Base-by-base conservation (phyloP, 1,284 basidiomycete species). In the Heterobasidion annosum region DNA sequence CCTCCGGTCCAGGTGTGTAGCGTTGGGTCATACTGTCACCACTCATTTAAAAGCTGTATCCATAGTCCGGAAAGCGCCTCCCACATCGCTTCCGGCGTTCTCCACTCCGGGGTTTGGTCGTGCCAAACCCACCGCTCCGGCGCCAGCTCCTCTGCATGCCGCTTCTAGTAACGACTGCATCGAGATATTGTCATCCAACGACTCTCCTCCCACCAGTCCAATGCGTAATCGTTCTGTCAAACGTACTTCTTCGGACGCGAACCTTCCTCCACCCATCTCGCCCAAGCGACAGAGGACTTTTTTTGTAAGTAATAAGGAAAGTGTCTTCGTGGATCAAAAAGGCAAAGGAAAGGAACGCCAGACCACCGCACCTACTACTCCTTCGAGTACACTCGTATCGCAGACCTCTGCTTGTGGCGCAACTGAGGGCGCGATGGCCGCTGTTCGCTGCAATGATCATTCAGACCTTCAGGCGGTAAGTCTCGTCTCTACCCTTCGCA, bases 1-100 rank as follows among this genome's bases (percentile, higher is more conserved):
- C 63, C 2, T 55, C 56, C 48, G 56, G 54, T 15, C 43, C 55
- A 12, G 58, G 63, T 66, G 50, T 25, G 25, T 25, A 25, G 58
- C 53, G 34, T 44, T 48, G 33, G 19, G 13, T 33, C 44, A 46
- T n/a, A n/a, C 8, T 19, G 32, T 16, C 47, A 32, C 32, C 18
- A 54, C 34, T 46, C 4, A 1, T 9, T 33, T 8, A n/a, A 32
- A 8, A 8, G 25, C 25, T 25, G 25, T 44, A 12, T 47, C 25
- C 10, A 12, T 5, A 43, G 42, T 32, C 25, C 19, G n/a, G 12
- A 15, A 42, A 44, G 25, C 25, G 25, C 25, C 25, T 25, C 50
- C 19, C 3, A 10, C 18, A 15, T 8, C 18, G n/a, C 13, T 43
- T 16, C 7, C 34, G 15, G 15, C 32, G 16, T 16, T 34, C 40